These are phyloP conservation scores for Onygenales sp. DNA, from an alignment of 2,329 filamentous ascomycete genomes.

Conservation along the genomic window DNA sequence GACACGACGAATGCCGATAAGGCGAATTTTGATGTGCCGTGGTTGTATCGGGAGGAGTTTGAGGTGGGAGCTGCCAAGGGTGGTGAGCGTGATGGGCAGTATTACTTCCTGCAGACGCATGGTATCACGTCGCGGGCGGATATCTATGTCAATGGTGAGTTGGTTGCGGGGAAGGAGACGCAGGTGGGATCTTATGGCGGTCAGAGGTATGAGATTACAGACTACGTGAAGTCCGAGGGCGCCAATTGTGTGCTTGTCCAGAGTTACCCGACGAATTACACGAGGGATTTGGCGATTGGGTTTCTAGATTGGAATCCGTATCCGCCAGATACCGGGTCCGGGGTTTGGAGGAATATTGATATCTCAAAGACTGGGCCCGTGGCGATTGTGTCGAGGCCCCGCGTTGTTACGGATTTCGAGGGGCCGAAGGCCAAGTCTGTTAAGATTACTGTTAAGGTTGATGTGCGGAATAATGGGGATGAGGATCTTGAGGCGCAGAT, in stretches of 20 bases:
- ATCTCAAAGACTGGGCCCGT: conserved; percentile 47
- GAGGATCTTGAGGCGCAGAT: conserved; percentile 12
- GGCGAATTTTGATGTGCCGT: conserved; percentile 44
- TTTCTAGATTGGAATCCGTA: conserved; percentile 57
- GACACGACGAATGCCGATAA: conserved; percentile 28
- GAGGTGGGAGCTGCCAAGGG: conserved; percentile 34
- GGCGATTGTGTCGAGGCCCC: conserved; percentile 33
- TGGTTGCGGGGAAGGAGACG: conserved; percentile 38
- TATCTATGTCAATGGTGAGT: conserved; percentile 49
- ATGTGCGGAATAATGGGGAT: conserved; percentile 26
- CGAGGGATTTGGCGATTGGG: conserved; percentile 49
- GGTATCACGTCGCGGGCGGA: conserved; percentile 54
- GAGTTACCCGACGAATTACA: conserved; percentile 50
- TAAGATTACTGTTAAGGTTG: conserved; percentile 30
- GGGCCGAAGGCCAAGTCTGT: conserved; percentile 28
- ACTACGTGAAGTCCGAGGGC: conserved; percentile 22
- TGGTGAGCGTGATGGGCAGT: conserved; percentile 21
- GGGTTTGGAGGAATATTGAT: conserved; percentile 52
- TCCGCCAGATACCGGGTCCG: conserved; percentile 53
- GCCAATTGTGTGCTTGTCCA: conserved; percentile 45
- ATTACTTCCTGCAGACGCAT: conserved; percentile 48
- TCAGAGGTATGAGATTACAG: conserved; percentile 46
- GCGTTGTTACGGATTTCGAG: conserved; percentile 37
- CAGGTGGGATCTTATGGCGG: conserved; percentile 52
- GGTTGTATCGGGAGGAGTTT: conserved; percentile 52